Conservation (phyloP, 1,284 basidiomycete genomes). For the Tremellales sp. region DNA sequence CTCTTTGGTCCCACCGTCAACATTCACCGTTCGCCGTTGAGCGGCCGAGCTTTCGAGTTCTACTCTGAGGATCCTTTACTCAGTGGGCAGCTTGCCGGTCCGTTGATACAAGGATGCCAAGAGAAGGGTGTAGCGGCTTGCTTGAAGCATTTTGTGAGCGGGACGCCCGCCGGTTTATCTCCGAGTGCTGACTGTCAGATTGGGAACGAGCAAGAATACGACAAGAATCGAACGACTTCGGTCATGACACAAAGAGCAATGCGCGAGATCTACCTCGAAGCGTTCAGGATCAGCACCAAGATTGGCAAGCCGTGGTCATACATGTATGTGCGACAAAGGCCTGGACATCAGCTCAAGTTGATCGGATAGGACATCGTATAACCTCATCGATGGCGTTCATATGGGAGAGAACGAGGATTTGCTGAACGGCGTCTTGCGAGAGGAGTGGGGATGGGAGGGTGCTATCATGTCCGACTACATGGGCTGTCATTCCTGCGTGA, state of each 20-base stretch:
- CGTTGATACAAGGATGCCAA: constrained; percentile 2
- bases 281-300: constrained; percentile 53
- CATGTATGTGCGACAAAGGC: no score
- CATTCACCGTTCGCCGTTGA: constrained; percentile 69
- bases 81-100: constrained; percentile 3
- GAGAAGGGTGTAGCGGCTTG: constrained; percentile 4
- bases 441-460: constrained; percentile 43
- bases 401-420: constrained; percentile 63
- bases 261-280: constrained; percentile 74
- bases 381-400: constrained; percentile 63
- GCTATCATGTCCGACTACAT: neutral
- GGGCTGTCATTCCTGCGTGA: neutral
- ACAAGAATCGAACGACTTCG: no score
- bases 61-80: constrained; percentile 16
- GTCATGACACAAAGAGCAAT: no score
- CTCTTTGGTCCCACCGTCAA: constrained; percentile 71
- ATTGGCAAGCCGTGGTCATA: neutral
- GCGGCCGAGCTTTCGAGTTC: constrained; percentile 56
- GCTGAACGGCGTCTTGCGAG: constrained; percentile 62
- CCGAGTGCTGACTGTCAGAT: no score
- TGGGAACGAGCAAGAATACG: no score
- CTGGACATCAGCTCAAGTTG: no score
- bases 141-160: constrained; percentile 7
- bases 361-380: constrained; percentile 53
- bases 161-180: no score